Base-by-base conservation (phyloP, 441 rosid genomes). In the Biscutella laevigata region DNA sequence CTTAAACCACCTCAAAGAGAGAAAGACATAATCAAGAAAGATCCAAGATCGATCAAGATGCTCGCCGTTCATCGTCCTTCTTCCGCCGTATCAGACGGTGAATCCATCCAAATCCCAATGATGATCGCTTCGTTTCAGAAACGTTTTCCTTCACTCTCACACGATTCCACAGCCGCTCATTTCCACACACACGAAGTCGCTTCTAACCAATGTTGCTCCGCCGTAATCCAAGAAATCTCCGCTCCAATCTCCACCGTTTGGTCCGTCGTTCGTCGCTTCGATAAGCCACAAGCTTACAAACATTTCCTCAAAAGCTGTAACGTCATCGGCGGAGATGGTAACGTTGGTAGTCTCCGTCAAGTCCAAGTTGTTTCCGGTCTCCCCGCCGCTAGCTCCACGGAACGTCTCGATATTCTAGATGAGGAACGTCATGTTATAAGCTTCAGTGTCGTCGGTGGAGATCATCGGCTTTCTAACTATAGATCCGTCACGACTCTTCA, bases 241-340 rank as follows among this genome's bases (percentile, higher is more conserved):
- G 83, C 88, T 7, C 80, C 88, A 0, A 60, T 77, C 20, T 58
- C 83, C 32, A 64, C 80, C 39, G 82, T 82, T 42, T 79, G 88
- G 88, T 75, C 88, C 14, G 74, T 82, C 34, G 88, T 82, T 10
- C 80, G 88, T 32, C 81, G 83, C 51, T 82, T 82, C 36, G 85
- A 79, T 29, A 72, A 77, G 51, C 88, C 88, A 0, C 83, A 77
- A 61, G 76, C 78, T 5, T 82, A 82, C 73, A 82, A 82, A 62
- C 78, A 82, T 70, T 82, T 82, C 27, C 71, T 82, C 30, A 79
- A 75, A 74, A 79, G 81, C 74, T 82, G 88, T 50, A 71, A 66
- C 57, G 81, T 82, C 25, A 64, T 79, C 53, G 60, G 62, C 20
- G 88, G 85, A 17, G 78, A 62, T 55, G 81, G 56, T 2, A 53